Base-by-base conservation (phyloP, 495 filamentous ascomycete genomes). In the Aspergillus steynii region DNA sequence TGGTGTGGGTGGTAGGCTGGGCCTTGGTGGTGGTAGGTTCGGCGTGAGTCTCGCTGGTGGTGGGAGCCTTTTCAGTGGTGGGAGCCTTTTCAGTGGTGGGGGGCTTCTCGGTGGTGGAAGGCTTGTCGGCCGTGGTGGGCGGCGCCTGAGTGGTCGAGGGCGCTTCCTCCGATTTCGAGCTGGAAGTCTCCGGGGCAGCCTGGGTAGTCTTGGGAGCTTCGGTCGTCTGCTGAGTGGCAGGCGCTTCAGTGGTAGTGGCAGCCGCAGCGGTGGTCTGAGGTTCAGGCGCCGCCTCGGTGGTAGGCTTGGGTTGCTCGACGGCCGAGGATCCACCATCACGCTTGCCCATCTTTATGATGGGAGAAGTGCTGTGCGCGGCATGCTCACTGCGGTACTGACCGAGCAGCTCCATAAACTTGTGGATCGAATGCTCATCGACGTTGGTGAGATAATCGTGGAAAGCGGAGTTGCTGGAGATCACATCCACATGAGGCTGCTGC, bases 341-440 rank as follows among this genome's bases (percentile, higher is more conserved):
- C 67, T 80, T 70, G 55, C 84, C 70, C 52, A 77, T 79, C 68
- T 82, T 74, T 32, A 78, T 72, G 53, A 80, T 81, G 29, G 66
- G 68, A 47, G 71, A 71, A 66, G 83, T 79, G 69, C 74, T 75
- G 25, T 61, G 68, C 62, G 77, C 84, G 65, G 83, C 74, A 63
- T 50, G 48, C 48, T 82, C 83, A 67, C 85, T 71, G 58, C 79
- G 73, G 67, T 80, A 85, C 65, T 77, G 80, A 47, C 69, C 70
- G 58, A 79, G 75, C 53, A 80, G 70, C 55, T 85, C 82, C 52
- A 85, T 71, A 50, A 76, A 79, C 56, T 76, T 74, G 68, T 85
- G 82, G 34, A 84, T 65, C 49, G 74, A 69, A 50, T 69, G 65
- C 45, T 73, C 74, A 7, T 65, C 52, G 37, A 61, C 28, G 56